Base-by-base conservation (phyloP, 345 rosid species). In the Citrus unshiu region DNA sequence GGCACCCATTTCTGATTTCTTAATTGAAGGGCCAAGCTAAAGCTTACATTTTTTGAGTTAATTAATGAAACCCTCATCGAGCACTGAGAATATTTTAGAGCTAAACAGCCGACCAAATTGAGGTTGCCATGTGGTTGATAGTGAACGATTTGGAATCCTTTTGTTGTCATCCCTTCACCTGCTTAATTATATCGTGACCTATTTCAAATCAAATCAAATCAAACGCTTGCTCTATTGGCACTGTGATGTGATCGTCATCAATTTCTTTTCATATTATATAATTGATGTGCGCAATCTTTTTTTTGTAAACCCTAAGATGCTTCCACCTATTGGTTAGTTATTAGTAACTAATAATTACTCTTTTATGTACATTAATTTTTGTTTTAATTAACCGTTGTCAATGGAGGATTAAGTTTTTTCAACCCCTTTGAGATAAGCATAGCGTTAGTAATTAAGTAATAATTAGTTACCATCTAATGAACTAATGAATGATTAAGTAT, bases 61-160 rank as follows among this genome's bases (percentile, higher is more conserved):
- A 84, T 79, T 85, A 86, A 75, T 84, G n/a, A 13, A 65, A 72
- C 27, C 32, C 73, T n/a, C 78, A 78, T 74, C 78, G 85, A 77
- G 87, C 81, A 80, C 72, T 74, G 78, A 51, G 75, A 84, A 78
- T 82, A 84, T 76, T 84, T 80, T 76, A 79, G 79, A 22, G 68
- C 51, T 72, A 79, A 85, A 77, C 81, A 78, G 87, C 92, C 89
- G 88, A 83, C 90, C 92, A 83, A 78, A 77, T 73, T 57, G 81
- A 70, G 87, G 85, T 83, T 76, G 37, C 82, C 92, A 87, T 87
- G 92, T 89, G 92, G 83, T 75, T 74, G 89, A 86, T 81, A 35
- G 87, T n/a, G 88, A 89, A 83, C 21, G 76, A 43, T 78, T 84
- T 75, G 86, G 90, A 86, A 84, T 87, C 83, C 79, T 79, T 73